A percentile compares a stretch with the other conserved stretches of the same genome.
Conservation (phyloP, 164 flowering plant genomes). For the Nelumbo lutea region DNA sequence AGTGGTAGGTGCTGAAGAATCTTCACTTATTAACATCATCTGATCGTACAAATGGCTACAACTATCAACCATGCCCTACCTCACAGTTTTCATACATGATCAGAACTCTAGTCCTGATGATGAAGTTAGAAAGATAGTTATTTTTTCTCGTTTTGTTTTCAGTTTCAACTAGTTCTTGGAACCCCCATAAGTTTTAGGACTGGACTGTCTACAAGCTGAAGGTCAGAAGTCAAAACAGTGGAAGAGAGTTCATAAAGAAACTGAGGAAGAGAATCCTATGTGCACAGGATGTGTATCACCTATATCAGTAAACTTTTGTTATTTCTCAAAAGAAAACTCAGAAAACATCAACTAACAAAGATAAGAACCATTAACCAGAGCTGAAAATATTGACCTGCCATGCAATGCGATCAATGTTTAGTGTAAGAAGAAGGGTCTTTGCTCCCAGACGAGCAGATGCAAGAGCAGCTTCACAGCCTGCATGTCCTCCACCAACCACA, state of each 20-base stretch:
- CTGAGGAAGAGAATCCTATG: neutral
- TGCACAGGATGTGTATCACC: neutral
- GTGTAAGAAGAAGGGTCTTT: constrained; percentile 88
- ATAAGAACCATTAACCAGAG: neutral
- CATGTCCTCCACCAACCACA: constrained; percentile 98
- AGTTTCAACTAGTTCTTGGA: no score
- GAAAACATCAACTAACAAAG: neutral
- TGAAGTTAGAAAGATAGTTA: no score
- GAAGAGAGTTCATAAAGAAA: no score
- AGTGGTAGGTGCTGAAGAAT: no score
- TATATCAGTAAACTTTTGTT: neutral
- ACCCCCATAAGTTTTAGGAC: no score
- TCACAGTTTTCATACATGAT: neutral
- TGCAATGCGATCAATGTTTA: constrained; percentile 91
- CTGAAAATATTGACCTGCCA: constrained; percentile 69
- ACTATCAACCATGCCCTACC: neutral
- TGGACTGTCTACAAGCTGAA: no score
- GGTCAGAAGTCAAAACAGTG: no score
- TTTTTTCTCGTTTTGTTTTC: no score
- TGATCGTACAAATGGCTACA: neutral
- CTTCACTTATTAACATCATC: neutral
- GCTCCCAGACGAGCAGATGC: constrained; percentile 96
- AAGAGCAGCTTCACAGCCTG: constrained; percentile 98
- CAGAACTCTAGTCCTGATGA: no score
- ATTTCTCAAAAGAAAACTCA: neutral